Conservation (phyloP, 768 basidiomycete genomes). For the Pluteus cervinus region DNA sequence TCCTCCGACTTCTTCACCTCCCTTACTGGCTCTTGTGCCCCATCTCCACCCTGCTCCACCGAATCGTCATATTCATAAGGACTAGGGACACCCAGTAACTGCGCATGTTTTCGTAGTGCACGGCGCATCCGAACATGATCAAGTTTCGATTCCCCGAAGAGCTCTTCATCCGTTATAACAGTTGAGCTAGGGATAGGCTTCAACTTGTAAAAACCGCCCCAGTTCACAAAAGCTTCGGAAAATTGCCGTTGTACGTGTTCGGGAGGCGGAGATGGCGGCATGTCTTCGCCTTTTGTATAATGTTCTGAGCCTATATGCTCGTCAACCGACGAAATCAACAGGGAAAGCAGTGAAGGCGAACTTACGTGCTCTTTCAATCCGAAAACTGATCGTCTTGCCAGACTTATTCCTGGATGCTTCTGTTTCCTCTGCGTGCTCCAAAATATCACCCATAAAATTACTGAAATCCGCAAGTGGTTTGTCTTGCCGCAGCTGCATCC, state of each 20-base stretch:
- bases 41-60: too few species aligned
- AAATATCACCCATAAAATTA: neutral
- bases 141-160: slow-evolving; percentile 15
- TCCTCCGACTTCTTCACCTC: slow-evolving; percentile 47
- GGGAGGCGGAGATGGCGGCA: neutral
- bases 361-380: neutral
- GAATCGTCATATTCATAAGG: slow-evolving; percentile 21
- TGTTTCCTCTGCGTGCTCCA: neutral
- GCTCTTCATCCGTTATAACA: slow-evolving; percentile 15
- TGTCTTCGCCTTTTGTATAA: too few species aligned
- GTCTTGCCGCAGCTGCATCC: too few species aligned
- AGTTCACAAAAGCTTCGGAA: slow-evolving; percentile 21
- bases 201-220: slow-evolving; percentile 31
- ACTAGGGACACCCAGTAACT: slow-evolving; percentile 13
- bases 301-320: too few species aligned
- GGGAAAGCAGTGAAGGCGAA: neutral
- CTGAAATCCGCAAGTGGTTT: slow-evolving; percentile 1
- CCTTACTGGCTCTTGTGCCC: too few species aligned
- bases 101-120: slow-evolving; percentile 18
- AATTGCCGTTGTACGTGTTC: slow-evolving; percentile 4
- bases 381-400: slow-evolving; percentile 3
- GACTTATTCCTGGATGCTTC: neutral
- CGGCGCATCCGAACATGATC: slow-evolving; percentile 24
- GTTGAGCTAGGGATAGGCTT: slow-evolving; percentile 19
- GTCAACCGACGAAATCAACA: too few species aligned